Conservation (phyloP, 257 asterid genomes). For the Apocynum venetum region DNA sequence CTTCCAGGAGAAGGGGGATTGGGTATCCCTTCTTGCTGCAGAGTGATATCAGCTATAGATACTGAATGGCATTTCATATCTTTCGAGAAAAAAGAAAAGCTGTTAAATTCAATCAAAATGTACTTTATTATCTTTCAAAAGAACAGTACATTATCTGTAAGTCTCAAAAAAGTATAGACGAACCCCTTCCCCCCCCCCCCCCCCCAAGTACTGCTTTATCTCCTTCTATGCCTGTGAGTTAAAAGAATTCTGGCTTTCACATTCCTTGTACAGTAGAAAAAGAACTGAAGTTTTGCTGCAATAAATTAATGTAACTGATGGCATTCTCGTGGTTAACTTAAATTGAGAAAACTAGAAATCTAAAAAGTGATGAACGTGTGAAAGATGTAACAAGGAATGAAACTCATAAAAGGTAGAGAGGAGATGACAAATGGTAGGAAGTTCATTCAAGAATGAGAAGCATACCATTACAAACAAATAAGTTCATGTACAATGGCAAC, state of each 20-base stretch:
- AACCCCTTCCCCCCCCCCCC: neutral
- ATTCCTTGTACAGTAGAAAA: neutral
- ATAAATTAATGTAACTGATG: neutral
- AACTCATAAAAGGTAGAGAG: constrained; percentile 8
- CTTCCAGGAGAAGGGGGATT: constrained; percentile 60
- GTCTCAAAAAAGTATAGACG: neutral
- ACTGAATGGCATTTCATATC: neutral
- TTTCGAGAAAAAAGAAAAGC: neutral
- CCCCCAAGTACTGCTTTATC: neutral
- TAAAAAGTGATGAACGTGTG: neutral
- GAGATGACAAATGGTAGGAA: neutral
- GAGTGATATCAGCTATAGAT: constrained; percentile 23
- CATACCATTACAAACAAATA: constrained; percentile 10
- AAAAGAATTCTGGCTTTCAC: neutral
- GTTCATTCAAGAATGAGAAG: constrained; percentile 2
- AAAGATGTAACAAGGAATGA: constrained; percentile 1
- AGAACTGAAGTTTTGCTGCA: neutral
- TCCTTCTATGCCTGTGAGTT: neutral
- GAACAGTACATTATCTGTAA: neutral
- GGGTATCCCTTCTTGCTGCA: constrained; percentile 62
- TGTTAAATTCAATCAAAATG: neutral
- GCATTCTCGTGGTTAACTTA: neutral
- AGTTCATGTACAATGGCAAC: constrained; percentile 78
- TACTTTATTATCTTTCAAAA: neutral
- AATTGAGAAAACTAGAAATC: neutral